Conservation (phyloP, 805 yeast genomes). For the Candida ponderosae region DNA sequence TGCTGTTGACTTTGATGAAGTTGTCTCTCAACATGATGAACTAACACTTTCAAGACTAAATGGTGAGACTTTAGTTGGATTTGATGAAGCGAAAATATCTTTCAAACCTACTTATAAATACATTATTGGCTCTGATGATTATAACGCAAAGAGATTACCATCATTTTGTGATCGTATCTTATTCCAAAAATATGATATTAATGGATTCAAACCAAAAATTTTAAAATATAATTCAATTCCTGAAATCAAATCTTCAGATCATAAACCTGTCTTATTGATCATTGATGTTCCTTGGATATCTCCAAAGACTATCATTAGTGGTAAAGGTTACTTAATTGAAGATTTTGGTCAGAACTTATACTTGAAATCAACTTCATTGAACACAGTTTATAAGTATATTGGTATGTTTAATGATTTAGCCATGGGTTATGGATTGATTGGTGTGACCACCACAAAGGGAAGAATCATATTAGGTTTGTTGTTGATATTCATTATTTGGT, state of each 20-base stretch:
- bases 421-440: not conserved
- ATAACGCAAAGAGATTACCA: constrained; percentile 55
- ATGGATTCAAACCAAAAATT: constrained; percentile 17
- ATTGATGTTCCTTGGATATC: constrained; percentile 38
- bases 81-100: constrained; percentile 53
- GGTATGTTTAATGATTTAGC: not conserved
- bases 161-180: constrained; percentile 90
- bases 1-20: constrained; percentile 4
- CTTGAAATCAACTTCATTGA: too few relatives aligned
- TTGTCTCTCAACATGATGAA: constrained; percentile 28
- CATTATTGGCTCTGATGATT: constrained; percentile 35
- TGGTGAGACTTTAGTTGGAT: constrained; percentile 48
- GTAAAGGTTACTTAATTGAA: constrained; percentile 19
- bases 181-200: constrained; percentile 35
- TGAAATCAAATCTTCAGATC: constrained; percentile 58
- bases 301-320: constrained; percentile 23
- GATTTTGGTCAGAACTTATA: constrained; percentile 1
- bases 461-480: not conserved
- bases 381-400: too few relatives aligned
- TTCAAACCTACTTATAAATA: constrained; percentile 84
- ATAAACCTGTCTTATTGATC: constrained; percentile 62
- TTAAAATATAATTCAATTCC: constrained; percentile 41
- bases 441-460: not conserved
- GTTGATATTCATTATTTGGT: not conserved
- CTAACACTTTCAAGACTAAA: constrained; percentile 21